Conservation (phyloP, 148 eudicot genomes). For the Limonium bicolor region DNA sequence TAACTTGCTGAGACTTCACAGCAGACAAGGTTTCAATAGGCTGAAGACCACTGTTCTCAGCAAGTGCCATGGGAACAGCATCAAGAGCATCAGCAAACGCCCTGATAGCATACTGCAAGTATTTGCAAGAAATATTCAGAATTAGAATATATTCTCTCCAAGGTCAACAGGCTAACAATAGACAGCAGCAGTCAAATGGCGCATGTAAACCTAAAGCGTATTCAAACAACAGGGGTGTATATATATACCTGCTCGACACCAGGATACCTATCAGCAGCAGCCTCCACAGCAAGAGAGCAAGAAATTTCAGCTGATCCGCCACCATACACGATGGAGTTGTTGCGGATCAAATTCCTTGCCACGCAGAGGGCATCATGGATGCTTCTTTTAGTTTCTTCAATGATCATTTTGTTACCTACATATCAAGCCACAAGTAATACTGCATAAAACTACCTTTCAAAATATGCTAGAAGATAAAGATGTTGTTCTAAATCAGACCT, state of each 20-base stretch:
- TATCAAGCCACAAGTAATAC: background rate
- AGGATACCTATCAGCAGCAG: slow-evolving; percentile 4
- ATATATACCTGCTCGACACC: slow-evolving; percentile 6
- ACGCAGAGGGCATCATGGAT: slow-evolving; percentile 6
- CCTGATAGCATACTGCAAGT: slow-evolving; percentile 83
- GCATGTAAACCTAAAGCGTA: too few relatives aligned
- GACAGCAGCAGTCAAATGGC: too few relatives aligned
- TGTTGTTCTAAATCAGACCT: background rate
- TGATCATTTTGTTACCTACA: slow-evolving; percentile 93
- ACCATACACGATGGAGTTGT: slow-evolving; percentile 6
- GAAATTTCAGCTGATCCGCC: slow-evolving; percentile 6
- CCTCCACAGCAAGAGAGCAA: slow-evolving; percentile 6
- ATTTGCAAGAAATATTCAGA: background rate
- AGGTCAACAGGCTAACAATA: too few relatives aligned
- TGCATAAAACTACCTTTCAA: background rate
- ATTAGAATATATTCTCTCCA: too few relatives aligned
- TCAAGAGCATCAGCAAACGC: slow-evolving; percentile 95
- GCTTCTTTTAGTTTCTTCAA: slow-evolving; percentile 86
- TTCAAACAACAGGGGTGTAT: too few relatives aligned
- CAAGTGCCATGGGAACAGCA: slow-evolving; percentile 91
- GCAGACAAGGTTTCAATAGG: slow-evolving; percentile 95
- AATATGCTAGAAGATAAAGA: background rate
- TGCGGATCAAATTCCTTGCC: slow-evolving; percentile 3
- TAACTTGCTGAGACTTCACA: slow-evolving; percentile 80
- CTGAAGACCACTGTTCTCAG: slow-evolving; percentile 93